These are phyloP conservation scores for Naematelia aurantialba DNA, from an alignment of 768 basidiomycete genomes.

Conservation along the genomic window DNA sequence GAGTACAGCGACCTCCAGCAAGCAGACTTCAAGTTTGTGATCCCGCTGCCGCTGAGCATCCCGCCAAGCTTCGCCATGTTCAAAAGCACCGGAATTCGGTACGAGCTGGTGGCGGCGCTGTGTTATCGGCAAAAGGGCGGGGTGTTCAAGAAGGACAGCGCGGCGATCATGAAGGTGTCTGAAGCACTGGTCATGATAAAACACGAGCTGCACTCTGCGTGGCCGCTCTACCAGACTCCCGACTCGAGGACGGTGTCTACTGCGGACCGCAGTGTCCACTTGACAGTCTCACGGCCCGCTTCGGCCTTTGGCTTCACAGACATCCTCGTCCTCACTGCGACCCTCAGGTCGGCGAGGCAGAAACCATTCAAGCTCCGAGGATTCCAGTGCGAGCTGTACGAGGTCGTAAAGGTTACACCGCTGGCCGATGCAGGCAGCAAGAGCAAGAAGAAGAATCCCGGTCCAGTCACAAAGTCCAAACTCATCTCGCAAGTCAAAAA, in stretches of 20 bases:
- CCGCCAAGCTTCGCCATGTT: constrained; percentile 74
- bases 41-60: constrained; percentile 87
- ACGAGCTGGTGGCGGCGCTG: constrained; percentile 83
- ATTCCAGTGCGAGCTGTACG: constrained; percentile 75
- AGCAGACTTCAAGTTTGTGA: constrained; percentile 78
- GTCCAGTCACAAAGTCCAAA: constrained; percentile 15
- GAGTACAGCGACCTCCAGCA: constrained; percentile 68
- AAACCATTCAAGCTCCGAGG: constrained; percentile 71
- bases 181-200: constrained; percentile 81
- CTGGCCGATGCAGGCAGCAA: constrained; percentile 51
- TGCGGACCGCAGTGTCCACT: constrained; percentile 64
- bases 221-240: constrained; percentile 65
- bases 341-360: constrained; percentile 66
- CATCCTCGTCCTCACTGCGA: constrained; percentile 66
- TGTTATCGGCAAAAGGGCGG: constrained; percentile 82
- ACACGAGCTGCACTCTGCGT: constrained; percentile 86
- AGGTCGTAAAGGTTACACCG: constrained; percentile 70
- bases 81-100: constrained; percentile 75
- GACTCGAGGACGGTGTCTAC: constrained; percentile 50
- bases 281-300: constrained; percentile 69
- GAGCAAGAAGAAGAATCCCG: constrained; percentile 53
- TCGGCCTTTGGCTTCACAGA: constrained; percentile 86
- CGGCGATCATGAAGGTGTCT: constrained; percentile 63
- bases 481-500: constrained; percentile 44
- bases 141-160: constrained; percentile 75